Evolutionary conservation across 192 early-diverging fungal species (phyloP), one percentile per base, ranked within the genome.

Genomic region (Coemansia erecta): DNA sequence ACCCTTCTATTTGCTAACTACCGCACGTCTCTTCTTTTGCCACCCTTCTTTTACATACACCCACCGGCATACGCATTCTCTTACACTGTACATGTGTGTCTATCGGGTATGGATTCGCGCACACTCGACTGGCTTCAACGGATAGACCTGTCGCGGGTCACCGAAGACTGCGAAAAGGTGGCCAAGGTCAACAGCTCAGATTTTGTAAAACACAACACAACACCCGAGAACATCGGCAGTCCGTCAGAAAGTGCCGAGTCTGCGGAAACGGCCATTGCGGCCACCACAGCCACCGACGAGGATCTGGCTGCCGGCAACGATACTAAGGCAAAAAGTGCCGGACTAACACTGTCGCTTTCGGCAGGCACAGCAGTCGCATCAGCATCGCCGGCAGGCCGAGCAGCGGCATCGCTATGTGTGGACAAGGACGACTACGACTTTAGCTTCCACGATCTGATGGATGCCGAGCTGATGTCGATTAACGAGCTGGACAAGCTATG

Each of bases 401-500:
- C 13, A 44, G 42, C 12, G 4, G 17, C 2, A 24, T 37, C 15
- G 7, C 44, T 45, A 26, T 22, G 43, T 28, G 18, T 6, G 31
- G 50, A 33, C 6, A 42, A 18, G 18, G 53, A 53, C 24, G 78
- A 56, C 22, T 55, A 28, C 33, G 37, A 60, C 44, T 66, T 73
- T 68, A 72, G 68, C 46, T 73, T 85, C 62, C 80, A 84, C 64
- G 85, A 86, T 28, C 80, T 86, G 22, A 82, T 84, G 65, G 82
- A 86, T 24, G 81, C 83, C 31, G 85, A 84, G 62, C 76, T 79
- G 0, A 86, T 86, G 85, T 84, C 85, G 9, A 72, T 86, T 2
- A 82, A 79, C 24, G 85, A 86, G 64, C 64, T 86, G 24, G 85
- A 86, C 60, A 79, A 74, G 43, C 71, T 86, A 22, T 73, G 82